phyloP scores from a whole-genome alignment of 2,329 filamentous ascomycete genomes.

The Aspergillus versicolor region DNA sequence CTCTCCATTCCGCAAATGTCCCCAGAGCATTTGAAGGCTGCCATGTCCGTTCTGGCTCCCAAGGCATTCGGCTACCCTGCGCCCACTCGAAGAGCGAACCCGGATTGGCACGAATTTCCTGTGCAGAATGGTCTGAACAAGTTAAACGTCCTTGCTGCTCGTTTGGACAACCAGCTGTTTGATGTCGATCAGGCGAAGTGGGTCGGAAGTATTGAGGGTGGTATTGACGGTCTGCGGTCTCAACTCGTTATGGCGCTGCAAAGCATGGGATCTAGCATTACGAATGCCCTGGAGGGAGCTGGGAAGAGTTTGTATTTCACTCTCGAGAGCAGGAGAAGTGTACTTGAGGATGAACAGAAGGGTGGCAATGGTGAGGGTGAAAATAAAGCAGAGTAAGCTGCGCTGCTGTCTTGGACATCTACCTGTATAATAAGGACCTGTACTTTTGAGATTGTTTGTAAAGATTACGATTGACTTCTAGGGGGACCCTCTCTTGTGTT shows the following conservation, averaged over 20 bases:
- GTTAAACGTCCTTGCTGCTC: conserved; percentile 78
- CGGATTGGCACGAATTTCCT: conserved; percentile 74
- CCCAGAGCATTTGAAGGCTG: conserved; percentile 78
- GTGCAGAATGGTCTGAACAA: conserved; percentile 85
- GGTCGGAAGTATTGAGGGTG: conserved; percentile 76
- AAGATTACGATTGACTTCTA: conserved; percentile 19
- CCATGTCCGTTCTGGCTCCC: conserved; percentile 74
- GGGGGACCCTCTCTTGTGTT: conserved; percentile 1
- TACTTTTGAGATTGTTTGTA: conserved; percentile 20
- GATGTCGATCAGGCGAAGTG: conserved; percentile 70
- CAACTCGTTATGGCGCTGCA: conserved; percentile 82
- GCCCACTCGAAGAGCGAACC: conserved; percentile 71
- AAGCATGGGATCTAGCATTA: conserved; percentile 73
- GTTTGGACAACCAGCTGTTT: conserved; percentile 82
- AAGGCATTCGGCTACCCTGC: conserved; percentile 71
- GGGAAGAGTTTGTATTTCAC: conserved; percentile 83
- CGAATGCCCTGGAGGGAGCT: conserved; percentile 74
- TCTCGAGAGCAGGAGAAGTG: conserved; percentile 75
- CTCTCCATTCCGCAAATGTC: conserved; percentile 80
- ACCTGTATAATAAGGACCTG: conserved; percentile 38
- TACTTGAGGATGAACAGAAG: conserved; percentile 72
- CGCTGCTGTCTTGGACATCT: conserved; percentile 17
- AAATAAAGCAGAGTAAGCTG: conserved; percentile 33
- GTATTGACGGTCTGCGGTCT: conserved; percentile 74
- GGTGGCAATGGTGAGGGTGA: conserved; percentile 27